A percentile compares a stretch with the other conserved stretches of the same genome.
phyloP scores from a whole-genome alignment of 2,329 filamentous ascomycete species.

The Sclerotinia nivalis region DNA sequence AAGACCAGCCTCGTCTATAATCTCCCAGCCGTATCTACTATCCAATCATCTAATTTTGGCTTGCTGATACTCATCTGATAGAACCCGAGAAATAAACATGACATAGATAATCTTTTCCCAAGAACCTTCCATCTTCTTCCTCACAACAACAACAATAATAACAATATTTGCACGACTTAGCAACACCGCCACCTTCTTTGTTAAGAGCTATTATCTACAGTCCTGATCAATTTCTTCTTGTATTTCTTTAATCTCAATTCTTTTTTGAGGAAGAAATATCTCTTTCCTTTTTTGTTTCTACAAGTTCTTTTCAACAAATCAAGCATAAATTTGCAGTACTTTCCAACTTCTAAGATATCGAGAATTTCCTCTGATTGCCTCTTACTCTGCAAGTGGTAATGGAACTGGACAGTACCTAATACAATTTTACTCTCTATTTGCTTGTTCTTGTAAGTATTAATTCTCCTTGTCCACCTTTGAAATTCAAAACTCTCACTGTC shows the following conservation, averaged over 20 bases:
- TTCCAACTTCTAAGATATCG: not conserved
- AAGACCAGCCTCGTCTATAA: not conserved
- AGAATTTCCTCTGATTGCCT: not conserved
- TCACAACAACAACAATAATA: not conserved
- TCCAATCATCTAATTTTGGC: not conserved
- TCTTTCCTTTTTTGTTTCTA: not conserved
- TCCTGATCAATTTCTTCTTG: not conserved
- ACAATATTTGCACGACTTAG: not conserved
- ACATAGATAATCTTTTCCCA: not conserved
- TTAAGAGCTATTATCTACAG: not conserved
- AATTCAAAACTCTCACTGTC: not conserved
- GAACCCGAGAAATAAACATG: not conserved
- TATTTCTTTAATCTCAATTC: not conserved
- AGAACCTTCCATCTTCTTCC: not conserved
- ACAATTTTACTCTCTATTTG: rapidly evolving
- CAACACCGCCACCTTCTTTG: not conserved
- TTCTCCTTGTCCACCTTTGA: not conserved
- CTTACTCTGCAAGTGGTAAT: not conserved
- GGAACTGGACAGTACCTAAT: not conserved
- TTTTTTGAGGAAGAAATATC: not conserved
- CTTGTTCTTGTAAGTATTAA: not conserved
- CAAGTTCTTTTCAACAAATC: not conserved
- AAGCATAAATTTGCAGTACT: not conserved
- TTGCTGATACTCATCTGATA: not conserved
- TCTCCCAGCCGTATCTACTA: not conserved